These are phyloP conservation scores for Rubia yunnanensis DNA, from an alignment of 257 asterid genomes.

Conservation along the genomic window DNA sequence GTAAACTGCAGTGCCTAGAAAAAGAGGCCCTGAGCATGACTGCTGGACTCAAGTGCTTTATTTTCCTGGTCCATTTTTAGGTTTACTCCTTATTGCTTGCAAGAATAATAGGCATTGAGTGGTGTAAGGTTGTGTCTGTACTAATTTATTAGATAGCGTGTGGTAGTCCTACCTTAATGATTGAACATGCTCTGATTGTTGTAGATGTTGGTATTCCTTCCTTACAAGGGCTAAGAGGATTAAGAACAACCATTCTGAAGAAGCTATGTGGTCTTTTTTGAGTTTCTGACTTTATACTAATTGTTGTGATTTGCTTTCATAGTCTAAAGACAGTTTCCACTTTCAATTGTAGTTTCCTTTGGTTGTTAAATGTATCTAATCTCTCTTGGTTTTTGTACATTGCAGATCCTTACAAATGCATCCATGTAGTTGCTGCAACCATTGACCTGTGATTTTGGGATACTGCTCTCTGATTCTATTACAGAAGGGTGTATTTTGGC, in stretches of 20 bases:
- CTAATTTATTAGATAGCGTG: not conserved
- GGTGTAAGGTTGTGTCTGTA: not conserved
- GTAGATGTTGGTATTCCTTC: not conserved
- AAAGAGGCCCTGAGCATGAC: not conserved
- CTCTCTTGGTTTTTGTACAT: constrained; percentile 1
- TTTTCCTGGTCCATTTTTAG: not conserved
- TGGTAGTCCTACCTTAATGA: not conserved
- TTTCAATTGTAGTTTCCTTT: not conserved
- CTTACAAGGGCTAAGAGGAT: not conserved
- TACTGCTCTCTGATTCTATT: not conserved
- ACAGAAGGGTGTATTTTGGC: not conserved
- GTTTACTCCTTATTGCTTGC: not conserved
- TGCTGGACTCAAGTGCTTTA: not conserved
- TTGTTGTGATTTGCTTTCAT: not conserved
- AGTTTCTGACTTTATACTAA: not conserved
- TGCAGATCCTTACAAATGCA: not conserved
- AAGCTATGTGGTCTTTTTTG: not conserved
- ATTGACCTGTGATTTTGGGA: not conserved
- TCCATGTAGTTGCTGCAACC: not conserved
- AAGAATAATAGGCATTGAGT: not conserved
- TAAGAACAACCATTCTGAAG: not conserved
- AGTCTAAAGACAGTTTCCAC: not conserved
- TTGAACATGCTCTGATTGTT: not conserved
- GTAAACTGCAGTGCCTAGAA: not conserved
- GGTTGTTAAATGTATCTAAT: not conserved